Conservation (phyloP, 768 basidiomycete species). For the Cubamyces sp. region DNA sequence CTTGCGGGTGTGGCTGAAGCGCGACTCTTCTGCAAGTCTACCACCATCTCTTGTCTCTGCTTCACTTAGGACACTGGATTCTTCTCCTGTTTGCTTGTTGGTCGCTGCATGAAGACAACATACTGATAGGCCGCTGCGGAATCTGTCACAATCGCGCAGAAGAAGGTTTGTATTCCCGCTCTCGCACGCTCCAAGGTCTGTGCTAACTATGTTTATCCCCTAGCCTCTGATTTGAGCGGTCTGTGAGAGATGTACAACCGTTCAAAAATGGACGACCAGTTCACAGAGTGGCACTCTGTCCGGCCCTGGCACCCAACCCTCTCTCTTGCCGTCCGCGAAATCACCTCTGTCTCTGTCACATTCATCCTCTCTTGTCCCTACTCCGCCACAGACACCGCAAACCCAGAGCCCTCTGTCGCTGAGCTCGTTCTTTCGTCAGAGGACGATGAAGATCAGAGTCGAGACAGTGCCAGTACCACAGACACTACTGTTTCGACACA, state of each 20-base stretch:
- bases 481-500: constrained; percentile 25
- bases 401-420: constrained; percentile 50
- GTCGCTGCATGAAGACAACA: neutral
- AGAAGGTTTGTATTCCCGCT: neutral
- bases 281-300: constrained; percentile 65
- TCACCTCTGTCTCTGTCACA: constrained; percentile 85
- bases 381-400: constrained; percentile 62
- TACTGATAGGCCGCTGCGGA: neutral
- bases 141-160: neutral
- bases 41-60: neutral
- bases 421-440: constrained; percentile 50
- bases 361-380: constrained; percentile 57
- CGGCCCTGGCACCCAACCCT: constrained; percentile 77
- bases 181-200: neutral
- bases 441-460: constrained; percentile 39
- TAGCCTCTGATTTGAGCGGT: constrained; percentile 8
- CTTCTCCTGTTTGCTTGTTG: too few species aligned
- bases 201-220: constrained; percentile 12
- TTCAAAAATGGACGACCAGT: constrained; percentile 29
- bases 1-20: too few species aligned
- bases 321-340: constrained; percentile 73
- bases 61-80: neutral
- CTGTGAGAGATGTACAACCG: constrained; percentile 19
- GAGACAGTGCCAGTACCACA: constrained; percentile 38
- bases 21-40: too few species aligned